phyloP scores from a whole-genome alignment of 148 eudicot species.

The Chenopodium berlandieri region DNA sequence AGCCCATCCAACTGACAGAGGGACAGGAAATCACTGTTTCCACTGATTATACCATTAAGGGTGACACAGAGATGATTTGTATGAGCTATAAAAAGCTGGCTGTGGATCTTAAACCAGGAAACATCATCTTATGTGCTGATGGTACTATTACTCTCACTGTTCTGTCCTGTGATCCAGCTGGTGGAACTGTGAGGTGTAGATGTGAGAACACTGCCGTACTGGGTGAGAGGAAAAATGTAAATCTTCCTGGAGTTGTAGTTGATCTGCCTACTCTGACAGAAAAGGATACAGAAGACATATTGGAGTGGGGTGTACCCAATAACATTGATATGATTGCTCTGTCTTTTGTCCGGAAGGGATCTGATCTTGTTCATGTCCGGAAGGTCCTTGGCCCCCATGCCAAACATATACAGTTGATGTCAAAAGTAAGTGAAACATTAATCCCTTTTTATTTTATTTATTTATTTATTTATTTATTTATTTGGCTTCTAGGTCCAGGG shows the following conservation, averaged over 20 bases:
- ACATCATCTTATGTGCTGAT: constrained; percentile 63
- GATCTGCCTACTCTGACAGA: constrained; percentile 76
- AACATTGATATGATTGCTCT: constrained; percentile 74
- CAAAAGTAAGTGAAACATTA: constrained; percentile 42
- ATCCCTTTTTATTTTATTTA: not conserved
- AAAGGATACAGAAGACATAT: constrained; percentile 68
- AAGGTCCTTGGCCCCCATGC: constrained; percentile 63
- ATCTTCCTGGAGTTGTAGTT: constrained; percentile 71
- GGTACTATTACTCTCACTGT: constrained; percentile 68
- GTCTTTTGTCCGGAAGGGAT: constrained; percentile 71
- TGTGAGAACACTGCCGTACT: constrained; percentile 62
- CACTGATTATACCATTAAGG: constrained; percentile 57
- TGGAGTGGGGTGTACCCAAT: constrained; percentile 71
- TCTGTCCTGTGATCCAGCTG: constrained; percentile 51
- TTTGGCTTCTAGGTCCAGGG: not conserved
- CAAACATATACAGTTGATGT: constrained; percentile 57
- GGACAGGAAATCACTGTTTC: constrained; percentile 58
- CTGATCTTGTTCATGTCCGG: constrained; percentile 68
- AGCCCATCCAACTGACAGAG: constrained; percentile 57
- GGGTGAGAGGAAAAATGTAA: constrained; percentile 69
- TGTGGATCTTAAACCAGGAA: constrained; percentile 61
- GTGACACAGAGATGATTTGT: constrained; percentile 47
- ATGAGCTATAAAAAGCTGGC: constrained; percentile 71
- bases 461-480: too few relatives aligned
- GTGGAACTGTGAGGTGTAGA: constrained; percentile 62